Evolutionary conservation across 306 rosid genomes (phyloP), one percentile per base, ranked within the genome.

Genomic region (Parietaria judaica): DNA sequence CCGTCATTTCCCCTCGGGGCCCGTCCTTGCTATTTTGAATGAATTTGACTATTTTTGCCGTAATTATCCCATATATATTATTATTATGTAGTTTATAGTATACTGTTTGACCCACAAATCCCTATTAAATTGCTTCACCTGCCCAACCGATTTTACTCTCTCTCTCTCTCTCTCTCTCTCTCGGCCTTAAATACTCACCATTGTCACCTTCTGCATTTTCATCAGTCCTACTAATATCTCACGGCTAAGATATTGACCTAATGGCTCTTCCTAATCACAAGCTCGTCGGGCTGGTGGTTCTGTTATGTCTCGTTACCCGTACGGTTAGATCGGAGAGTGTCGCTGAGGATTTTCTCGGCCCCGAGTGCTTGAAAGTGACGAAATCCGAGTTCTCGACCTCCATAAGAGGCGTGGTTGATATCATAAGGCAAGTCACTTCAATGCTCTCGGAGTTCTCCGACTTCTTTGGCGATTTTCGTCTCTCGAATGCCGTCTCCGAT

Each of bases 111-210:
- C 66, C 60, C 45, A 36, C 51, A 6, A 4, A 54, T 7, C 68
- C 74, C 59, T 64, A 83, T 76, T 83, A 70, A 86, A 83, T 77
- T 79, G 81, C 68, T 84, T 66, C 61, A 89, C 83, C 97, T 74
- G 68, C 81, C 85, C 53, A 60, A 0, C 76, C 31, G 64, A 69
- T 83, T 63, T 52, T 41, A 54, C 36, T 6, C 51, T 47, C 51
- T n/a, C 5, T 10, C n/a, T 63, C n/a, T 70, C 46, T 23, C 12
- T 31, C 14, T 14, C 57, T 56, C 9, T 39, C 36, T 15, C 15
- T 14, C 23, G 7, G 55, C 78, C 63, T 70, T 72, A 74, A 77
- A 81, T 54, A 82, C 31, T 7, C 51, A 45, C 44, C 39, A 34
- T 52, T 16, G 36, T 47, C 62, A 6, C 8, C 9, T 11, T 49